Percentiles rank a stretch among this genome's conserved stretches.
Conservation (phyloP, 306 rosid genomes). For the Vachellia collinsii region DNA sequence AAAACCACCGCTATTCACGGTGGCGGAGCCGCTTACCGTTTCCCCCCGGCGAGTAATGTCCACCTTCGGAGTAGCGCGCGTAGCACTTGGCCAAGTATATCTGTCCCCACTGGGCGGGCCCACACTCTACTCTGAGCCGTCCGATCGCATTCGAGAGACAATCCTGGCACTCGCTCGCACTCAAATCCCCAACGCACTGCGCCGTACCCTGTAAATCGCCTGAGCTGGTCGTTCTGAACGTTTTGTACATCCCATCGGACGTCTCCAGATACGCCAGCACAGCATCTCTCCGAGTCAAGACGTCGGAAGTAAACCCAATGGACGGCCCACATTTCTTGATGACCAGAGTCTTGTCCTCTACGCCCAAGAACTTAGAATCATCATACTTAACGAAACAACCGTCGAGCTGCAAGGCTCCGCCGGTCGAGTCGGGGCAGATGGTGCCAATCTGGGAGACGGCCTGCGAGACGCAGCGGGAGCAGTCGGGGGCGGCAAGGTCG, state of each 20-base stretch:
- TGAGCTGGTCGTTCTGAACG: conserved; percentile 39
- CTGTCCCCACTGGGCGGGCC: conserved; percentile 62
- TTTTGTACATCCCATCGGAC: conserved; percentile 43
- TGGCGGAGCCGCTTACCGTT: conserved; percentile 53
- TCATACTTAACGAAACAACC: conserved; percentile 90
- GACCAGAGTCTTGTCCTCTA: conserved; percentile 81
- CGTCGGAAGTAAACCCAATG: conserved; percentile 50
- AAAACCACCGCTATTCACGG: conserved; percentile 41
- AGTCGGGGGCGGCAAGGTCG: conserved; percentile 59
- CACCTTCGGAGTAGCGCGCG: conserved; percentile 70
- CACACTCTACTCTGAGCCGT: conserved; percentile 74
- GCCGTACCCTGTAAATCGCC: conserved; percentile 59
- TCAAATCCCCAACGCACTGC: conserved; percentile 92
- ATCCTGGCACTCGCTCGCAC: conserved; percentile 76
- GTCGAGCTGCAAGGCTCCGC: conserved; percentile 90
- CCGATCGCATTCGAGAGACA: conserved; percentile 76
- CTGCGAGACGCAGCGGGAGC: conserved; percentile 62
- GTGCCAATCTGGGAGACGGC: conserved; percentile 69
- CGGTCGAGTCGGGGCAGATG: conserved; percentile 59
- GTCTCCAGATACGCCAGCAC: conserved; percentile 57
- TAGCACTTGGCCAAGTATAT: conserved; percentile 88
- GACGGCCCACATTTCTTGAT: conserved; percentile 76
- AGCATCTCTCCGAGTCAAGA: conserved; percentile 56
- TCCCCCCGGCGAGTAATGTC: conserved; percentile 40
- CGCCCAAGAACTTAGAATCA: conserved; percentile 66